These are phyloP conservation scores for Raphanus raphanistrum DNA, from an alignment of 345 rosid species.

Conservation along the genomic window DNA sequence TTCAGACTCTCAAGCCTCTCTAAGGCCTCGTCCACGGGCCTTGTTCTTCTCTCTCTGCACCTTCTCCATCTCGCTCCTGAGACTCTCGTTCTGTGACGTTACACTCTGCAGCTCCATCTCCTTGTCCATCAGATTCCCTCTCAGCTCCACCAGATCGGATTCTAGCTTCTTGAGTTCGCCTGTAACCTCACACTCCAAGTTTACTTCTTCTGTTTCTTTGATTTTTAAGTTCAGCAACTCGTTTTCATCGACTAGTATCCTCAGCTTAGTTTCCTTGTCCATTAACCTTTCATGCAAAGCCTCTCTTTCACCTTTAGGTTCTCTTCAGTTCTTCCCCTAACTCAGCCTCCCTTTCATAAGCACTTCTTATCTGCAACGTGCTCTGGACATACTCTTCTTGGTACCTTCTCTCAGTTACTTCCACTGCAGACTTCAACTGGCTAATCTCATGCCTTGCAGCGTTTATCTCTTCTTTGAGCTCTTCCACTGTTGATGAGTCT, in stretches of 20 bases:
- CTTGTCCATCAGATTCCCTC: constrained; percentile 51
- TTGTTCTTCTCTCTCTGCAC: constrained; percentile 52
- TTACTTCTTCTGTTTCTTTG: constrained; percentile 35
- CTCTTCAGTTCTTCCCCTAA: constrained; percentile 57
- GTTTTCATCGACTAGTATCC: constrained; percentile 48
- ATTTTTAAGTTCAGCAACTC: constrained; percentile 51
- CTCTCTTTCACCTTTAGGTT: constrained; percentile 48
- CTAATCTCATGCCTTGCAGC: constrained; percentile 54
- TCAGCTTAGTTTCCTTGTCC: constrained; percentile 67
- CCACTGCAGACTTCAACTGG: constrained; percentile 67
- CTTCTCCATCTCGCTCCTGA: constrained; percentile 52
- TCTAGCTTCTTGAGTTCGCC: constrained; percentile 57
- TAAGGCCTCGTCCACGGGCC: constrained; percentile 61
- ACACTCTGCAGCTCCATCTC: constrained; percentile 52
- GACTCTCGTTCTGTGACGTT: constrained; percentile 54
- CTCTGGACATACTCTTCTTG: constrained; percentile 88
- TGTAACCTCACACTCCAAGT: constrained; percentile 39
- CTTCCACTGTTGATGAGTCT: constrained; percentile 35
- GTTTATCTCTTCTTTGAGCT: constrained; percentile 61
- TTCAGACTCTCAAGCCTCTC: constrained; percentile 56
- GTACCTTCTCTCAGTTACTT: constrained; percentile 74
- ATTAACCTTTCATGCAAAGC: constrained; percentile 52
- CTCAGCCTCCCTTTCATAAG: constrained; percentile 72
- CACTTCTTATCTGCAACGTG: constrained; percentile 80
- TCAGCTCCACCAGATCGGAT: constrained; percentile 53